Percentiles rank a stretch among this genome's conserved stretches.
These are phyloP conservation scores for Breviolum minutum DNA, from an alignment of 73 alveolate species.

Conservation along the genomic window DNA sequence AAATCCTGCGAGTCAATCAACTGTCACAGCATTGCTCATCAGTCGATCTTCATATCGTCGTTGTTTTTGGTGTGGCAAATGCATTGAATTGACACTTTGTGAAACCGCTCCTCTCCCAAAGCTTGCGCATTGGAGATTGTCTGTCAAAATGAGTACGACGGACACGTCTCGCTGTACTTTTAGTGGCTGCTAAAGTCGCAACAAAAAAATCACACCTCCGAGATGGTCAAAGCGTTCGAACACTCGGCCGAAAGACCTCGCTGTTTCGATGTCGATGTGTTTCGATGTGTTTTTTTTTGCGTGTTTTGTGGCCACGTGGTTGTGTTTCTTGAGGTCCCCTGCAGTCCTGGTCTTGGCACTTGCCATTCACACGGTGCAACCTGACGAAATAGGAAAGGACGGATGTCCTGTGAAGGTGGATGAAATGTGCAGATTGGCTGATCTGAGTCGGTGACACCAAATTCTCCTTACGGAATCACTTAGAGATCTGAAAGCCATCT, in stretches of 20 bases:
- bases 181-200: background rate
- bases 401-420: background rate
- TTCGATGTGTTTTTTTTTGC: no score
- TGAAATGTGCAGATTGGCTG: background rate
- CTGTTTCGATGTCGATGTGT: no score
- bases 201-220: background rate
- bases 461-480: background rate
- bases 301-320: no score
- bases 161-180: background rate
- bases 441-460: conserved; percentile 14
- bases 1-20: background rate
- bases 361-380: conserved; percentile 33
- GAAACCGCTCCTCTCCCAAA: conserved; percentile 15
- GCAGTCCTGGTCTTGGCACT: conserved; percentile 1
- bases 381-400: background rate
- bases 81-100: background rate
- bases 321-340: background rate
- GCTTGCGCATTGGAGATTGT: conserved; percentile 27
- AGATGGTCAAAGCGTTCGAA: background rate
- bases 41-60: no score
- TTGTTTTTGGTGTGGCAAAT: background rate
- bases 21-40: background rate
- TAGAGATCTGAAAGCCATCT: no score
- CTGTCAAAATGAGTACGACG: background rate
- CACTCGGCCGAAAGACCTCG: conserved; percentile 12